Evolutionary conservation across 2,329 filamentous ascomycete genomes (phyloP).

Genomic region (Colletotrichum tropicale): DNA sequence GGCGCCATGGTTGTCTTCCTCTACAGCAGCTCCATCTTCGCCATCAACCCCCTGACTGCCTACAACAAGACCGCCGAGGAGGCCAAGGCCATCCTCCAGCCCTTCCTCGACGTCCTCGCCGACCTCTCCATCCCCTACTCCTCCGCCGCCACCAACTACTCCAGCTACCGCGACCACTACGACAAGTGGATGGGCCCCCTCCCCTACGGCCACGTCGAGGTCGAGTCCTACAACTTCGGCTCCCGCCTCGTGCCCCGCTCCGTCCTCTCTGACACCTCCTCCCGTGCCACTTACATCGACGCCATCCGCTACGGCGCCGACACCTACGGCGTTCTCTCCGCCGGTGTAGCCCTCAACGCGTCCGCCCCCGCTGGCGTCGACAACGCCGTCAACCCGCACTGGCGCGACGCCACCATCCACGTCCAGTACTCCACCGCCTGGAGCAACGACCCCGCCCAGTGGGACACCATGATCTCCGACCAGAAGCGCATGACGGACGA

Average conservation of each 20-base stretch:
- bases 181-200: conserved; percentile 45
- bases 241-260: conserved; percentile 46
- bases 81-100: conserved; percentile 47
- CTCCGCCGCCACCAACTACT: conserved; percentile 23
- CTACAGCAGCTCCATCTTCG: conserved; percentile 51
- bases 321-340: conserved; percentile 14
- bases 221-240: conserved; percentile 47
- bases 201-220: conserved; percentile 50
- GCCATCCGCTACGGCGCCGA: conserved; percentile 18
- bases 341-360: conserved; percentile 25
- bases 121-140: conserved; percentile 33
- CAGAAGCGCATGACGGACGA: conserved; percentile 20
- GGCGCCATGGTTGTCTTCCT: conserved; percentile 55
- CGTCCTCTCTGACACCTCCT: conserved; percentile 35
- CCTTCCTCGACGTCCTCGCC: conserved; percentile 46
- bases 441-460: conserved; percentile 19
- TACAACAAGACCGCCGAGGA: conserved; percentile 48
- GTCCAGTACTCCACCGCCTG: conserved; percentile 19
- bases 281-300: conserved; percentile 13
- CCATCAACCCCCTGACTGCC: conserved; percentile 49
- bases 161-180: conserved; percentile 46
- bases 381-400: conserved; percentile 20
- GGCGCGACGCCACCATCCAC: conserved; percentile 16
- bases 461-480: conserved; percentile 11
- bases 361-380: conserved; percentile 11